Evolutionary conservation across 805 yeast species (phyloP).

Genomic region (Starmera dryadoides): DNA sequence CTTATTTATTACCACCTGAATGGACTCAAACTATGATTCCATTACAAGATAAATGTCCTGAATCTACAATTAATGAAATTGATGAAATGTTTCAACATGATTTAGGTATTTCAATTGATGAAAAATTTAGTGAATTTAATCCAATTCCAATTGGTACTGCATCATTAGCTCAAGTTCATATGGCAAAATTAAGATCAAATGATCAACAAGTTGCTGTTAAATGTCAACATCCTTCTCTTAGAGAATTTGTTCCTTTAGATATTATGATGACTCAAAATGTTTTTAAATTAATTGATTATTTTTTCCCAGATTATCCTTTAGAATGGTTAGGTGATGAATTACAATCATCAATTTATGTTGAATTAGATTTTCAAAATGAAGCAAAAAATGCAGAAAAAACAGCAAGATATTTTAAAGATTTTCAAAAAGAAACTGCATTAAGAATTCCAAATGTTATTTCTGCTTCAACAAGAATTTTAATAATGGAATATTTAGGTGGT

Average conservation of each 20-base stretch:
- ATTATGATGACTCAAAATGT: constrained; percentile 70
- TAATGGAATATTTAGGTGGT: constrained; percentile 86
- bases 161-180: constrained; percentile 92
- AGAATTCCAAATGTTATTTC: constrained; percentile 66
- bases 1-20: constrained; percentile 82
- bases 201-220: constrained; percentile 87
- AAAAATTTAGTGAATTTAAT: constrained; percentile 60
- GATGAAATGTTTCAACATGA: constrained; percentile 61
- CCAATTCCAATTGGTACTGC: constrained; percentile 88
- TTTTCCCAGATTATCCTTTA: constrained; percentile 90
- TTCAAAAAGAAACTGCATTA: constrained; percentile 59
- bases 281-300: constrained; percentile 61
- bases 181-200: constrained; percentile 48
- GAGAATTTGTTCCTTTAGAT: constrained; percentile 87
- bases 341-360: constrained; percentile 81
- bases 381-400: constrained; percentile 77
- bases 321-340: constrained; percentile 95
- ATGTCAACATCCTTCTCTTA: constrained; percentile 84
- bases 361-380: constrained; percentile 81
- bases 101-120: constrained; percentile 51
- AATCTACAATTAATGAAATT: constrained; percentile 65
- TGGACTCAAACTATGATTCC: constrained; percentile 97
- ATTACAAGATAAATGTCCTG: constrained; percentile 85
- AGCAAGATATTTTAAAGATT: constrained; percentile 52
- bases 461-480: constrained; percentile 63